Evolutionary conservation across 768 basidiomycete genomes (phyloP), one percentile per base, ranked within the genome.

Genomic region (Nidularia sp.): DNA sequence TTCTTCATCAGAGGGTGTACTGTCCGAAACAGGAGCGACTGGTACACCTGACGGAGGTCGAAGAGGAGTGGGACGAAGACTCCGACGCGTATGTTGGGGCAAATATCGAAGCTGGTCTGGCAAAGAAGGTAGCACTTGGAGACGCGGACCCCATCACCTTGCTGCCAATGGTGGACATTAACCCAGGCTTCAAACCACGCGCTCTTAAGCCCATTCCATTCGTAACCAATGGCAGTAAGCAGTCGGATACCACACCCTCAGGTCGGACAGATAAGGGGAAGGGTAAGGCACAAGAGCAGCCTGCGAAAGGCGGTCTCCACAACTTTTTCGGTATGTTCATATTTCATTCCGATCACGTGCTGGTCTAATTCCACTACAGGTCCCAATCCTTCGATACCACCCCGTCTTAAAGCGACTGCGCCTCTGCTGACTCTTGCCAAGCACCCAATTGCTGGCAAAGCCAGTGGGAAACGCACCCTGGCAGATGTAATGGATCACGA

Each of bases 1-100:
- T 98, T 63, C 72, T 90, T 48, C 86, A 98, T 67, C 97, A 98
- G 62, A 77, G 93, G 51, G 93, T 98, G 39, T 99, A 89, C 66
- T 87, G 91, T 67, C 93, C 96, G 0, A 55, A 70, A 18, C 56
- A 71, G 34, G 74, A 85, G 65, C 73, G 66, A 51, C 71, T 98
- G 10, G 86, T 92, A 1, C 80, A 89, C 63, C 67, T 98, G 53
- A 83, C 78, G 25, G 80, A 83, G 1, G 75, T 88, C 0, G 76
- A 71, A 33, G 77, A 62, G n/a, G 74, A 68, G 5, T 85, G 81
- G 78, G 78, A 80, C 57, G 73, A 76, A 12, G 79, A 78, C 52
- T 72, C 74, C n/a, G 85, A 92, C 51, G 78, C 78, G 51, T 89
- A 86, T 66, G 83, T 93, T 51, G 87, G 88, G 56, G 67, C 70